Base-by-base conservation (phyloP, 176 grass and related monocot species). In the Thalia dealbata region DNA sequence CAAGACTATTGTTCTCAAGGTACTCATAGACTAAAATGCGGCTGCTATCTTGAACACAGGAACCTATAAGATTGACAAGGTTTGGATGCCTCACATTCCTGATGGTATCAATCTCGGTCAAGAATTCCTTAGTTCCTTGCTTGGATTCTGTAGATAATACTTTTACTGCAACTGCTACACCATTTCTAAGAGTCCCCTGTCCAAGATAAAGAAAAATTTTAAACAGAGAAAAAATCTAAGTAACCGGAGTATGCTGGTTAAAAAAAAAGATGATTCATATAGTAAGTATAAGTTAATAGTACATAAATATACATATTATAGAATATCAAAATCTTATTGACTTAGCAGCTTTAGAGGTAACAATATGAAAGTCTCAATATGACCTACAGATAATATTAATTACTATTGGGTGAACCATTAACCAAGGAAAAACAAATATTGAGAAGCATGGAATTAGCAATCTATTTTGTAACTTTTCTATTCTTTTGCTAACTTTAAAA, bases 21-120 rank as follows among this genome's bases (percentile, higher is more conserved):
- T 72, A 52, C 45, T 72, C 69, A 16, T 72, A 72, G 25, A 72
- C 69, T 52, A 72, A 52, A 72, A 72, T 72, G 48, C 69, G 69
- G 7, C 5, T 72, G 23, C 24, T 72, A 28, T 41, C 69, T 29
- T 72, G 24, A 8, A 52, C 46, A 72, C 69, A 72, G 46, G 43
- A 72, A 51, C 69, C 69, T 27, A 72, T 29, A 27, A 72, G 69
- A 12, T 72, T 44, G 14, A 72, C 69, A 51, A 72, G 69, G 25
- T 72, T 72, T 15, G 69, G 69, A 52, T 72, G 69, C 48, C 69
- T 52, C 35, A 72, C 69, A 28, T 72, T 72, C 28, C 43, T 29
- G 44, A 72, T 72, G 48, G 48, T 19, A 72, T 72, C 25, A 52
- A 72, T 72, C 69, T 72, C 69, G 28, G 69, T 52, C 69, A 72